A percentile compares a stretch with the other conserved stretches of the same genome.
Evolutionary conservation across 805 yeast genomes (phyloP).

Genomic region (Spathaspora passalidarum): DNA sequence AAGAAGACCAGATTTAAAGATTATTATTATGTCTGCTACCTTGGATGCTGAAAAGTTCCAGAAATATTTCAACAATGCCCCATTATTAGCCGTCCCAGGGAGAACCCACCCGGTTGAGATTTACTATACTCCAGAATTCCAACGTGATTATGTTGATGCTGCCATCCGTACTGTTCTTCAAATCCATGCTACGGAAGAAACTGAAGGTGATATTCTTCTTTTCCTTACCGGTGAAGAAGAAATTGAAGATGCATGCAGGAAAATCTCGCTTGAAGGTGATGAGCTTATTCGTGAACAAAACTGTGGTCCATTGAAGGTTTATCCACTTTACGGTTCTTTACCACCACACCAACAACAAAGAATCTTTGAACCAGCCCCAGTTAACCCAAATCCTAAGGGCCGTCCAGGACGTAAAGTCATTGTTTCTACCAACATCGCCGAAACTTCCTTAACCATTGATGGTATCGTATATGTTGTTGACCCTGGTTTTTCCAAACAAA

Average conservation of each 20-base stretch:
- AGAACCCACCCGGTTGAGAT: conserved; percentile 97
- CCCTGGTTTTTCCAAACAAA: conserved; percentile 96
- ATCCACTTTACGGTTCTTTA: conserved; percentile 92
- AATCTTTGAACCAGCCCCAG: conserved; percentile 89
- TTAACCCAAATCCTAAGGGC: conserved; percentile 66
- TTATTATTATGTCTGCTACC: conserved; percentile 96
- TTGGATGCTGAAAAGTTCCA: conserved; percentile 96
- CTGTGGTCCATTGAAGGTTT: conserved; percentile 85
- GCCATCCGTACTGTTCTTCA: conserved; percentile 94
- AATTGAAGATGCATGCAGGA: conserved; percentile 94
- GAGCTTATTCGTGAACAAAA: conserved; percentile 84
- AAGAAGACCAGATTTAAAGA: conserved; percentile 83
- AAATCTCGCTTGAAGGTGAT: conserved; percentile 83
- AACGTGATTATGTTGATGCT: conserved; percentile 90
- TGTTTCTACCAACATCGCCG: conserved; percentile 93
- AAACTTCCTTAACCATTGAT: conserved; percentile 94
- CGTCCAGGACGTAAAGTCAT: conserved; percentile 95
- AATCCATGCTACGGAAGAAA: conserved; percentile 91
- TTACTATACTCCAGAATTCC: conserved; percentile 95
- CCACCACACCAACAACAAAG: conserved; percentile 95
- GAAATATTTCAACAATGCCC: conserved; percentile 84
- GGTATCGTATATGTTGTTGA: conserved; percentile 97
- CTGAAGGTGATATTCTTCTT: conserved; percentile 79
- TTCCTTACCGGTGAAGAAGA: conserved; percentile 97
- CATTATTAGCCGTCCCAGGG: conserved; percentile 94